Conservation (phyloP, 2,329 filamentous ascomycete species). For the Orbilia brochopaga region DNA sequence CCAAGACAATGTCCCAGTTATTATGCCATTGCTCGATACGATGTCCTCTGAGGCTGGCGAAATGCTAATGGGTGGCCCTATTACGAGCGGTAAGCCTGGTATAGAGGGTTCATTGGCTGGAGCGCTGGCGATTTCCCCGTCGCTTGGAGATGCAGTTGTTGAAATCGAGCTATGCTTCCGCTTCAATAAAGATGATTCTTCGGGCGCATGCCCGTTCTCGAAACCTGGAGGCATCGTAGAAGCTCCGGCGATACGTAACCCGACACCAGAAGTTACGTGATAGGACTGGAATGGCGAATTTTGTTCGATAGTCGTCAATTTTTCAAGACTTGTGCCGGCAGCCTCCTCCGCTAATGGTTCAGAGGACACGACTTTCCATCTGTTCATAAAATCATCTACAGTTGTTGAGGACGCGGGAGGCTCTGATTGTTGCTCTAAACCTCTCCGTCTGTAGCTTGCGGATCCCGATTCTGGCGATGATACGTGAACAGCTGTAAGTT, state of each 20-base stretch:
- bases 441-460: neutral
- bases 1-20: neutral
- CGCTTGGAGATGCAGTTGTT: constrained; percentile 2
- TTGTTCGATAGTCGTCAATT: constrained; percentile 14
- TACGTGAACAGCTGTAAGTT: neutral
- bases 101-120: neutral
- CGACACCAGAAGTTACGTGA: neutral
- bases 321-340: neutral
- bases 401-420: constrained; percentile 2
- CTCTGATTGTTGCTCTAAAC: neutral
- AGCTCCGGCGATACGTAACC: neutral
- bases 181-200: constrained; percentile 9
- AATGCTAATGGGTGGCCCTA: too few relatives aligned
- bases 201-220: constrained; percentile 19
- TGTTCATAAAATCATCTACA: constrained; percentile 16
- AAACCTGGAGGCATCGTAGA: constrained; percentile 14
- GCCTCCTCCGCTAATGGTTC: neutral
- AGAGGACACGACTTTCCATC: constrained; percentile 33
- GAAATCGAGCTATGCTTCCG: constrained; percentile 25
- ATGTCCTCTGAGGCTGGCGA: neutral
- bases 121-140: neutral
- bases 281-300: neutral
- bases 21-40: neutral
- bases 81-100: neutral
- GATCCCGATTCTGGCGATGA: neutral